Evolutionary conservation across 805 yeast species (phyloP), one percentile per base, ranked within the genome.

Genomic region (Candida boleticola): DNA sequence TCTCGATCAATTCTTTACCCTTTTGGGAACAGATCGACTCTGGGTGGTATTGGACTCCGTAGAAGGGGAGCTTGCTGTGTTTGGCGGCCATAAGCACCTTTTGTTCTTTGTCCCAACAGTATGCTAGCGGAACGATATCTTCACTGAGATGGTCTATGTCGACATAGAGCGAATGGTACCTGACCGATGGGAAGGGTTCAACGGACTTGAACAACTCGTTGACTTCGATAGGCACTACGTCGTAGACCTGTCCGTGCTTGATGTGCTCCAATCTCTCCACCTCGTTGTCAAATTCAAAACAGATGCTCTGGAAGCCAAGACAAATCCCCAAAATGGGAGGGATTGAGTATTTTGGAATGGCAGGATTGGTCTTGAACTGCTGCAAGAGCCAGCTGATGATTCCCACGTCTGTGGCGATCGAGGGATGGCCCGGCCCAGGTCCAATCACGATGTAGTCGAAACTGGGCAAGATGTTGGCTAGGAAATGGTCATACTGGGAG

Each of bases 351-450:
- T 51, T 45, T n/a, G 54, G 54, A 1, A 68, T 54, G 3, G 56
- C 49, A 7, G 39, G 38, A 4, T 20, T 19, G 23, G 49, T 29
- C 3, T 49, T 45, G 33, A 50, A 57, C 4, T 57, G 53, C 25
- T 64, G 52, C 20, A 47, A 63, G 43, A 75, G 77, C 84, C 49
- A 90, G 45, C 81, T 77, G 13, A 90, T 78, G 9, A 89, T 73
- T 0, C 96, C 97, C 22, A 84, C 78, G 53, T 90, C 97, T 1
- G 56, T 50, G 29, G 3, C 74, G 54, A 51, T 68, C 1, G 64
- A 61, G 0, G 99, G 99, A 51, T 86, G 80, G 0, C 99, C 99
- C 0, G 99, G 99, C 0, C 99, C 99, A 0, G 99, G 99, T 0
- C 99, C 99, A 6, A 93, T 73, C 0, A 93, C 80, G 2, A 93